Percentiles rank a stretch among this genome's conserved stretches.
Evolutionary conservation across 2,329 filamentous ascomycete species (phyloP).

Genomic region (Talaromyces sp.): DNA sequence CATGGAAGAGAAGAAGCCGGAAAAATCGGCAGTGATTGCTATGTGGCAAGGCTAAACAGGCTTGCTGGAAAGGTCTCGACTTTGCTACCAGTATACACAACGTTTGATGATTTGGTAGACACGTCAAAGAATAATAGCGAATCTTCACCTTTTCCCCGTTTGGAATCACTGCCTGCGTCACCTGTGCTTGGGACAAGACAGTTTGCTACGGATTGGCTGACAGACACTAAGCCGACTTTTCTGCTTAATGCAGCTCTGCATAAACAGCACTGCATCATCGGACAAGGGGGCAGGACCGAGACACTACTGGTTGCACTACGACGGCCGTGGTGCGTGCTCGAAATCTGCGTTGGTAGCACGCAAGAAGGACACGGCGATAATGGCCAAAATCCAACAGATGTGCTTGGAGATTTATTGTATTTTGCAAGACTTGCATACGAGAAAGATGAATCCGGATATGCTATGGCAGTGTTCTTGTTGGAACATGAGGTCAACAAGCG

Average conservation of each 20-base stretch:
- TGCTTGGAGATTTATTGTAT: background rate
- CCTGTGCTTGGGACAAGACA: background rate
- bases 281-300: background rate
- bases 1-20: background rate
- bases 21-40: background rate
- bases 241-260: constrained; percentile 9
- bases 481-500: constrained; percentile 5
- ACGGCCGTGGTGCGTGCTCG: constrained; percentile 11
- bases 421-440: constrained; percentile 7
- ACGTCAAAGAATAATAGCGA: background rate
- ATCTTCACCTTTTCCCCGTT: background rate
- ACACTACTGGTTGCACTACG: constrained; percentile 5
- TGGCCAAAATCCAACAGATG: background rate
- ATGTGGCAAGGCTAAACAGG: background rate
- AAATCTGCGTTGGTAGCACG: constrained; percentile 5
- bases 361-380: background rate
- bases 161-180: background rate
- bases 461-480: constrained; percentile 8
- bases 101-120: background rate
- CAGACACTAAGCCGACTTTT: constrained; percentile 4
- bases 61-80: background rate
- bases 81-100: constrained; percentile 4
- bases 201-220: background rate
- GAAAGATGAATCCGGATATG: constrained; percentile 2
- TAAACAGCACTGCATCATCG: constrained; percentile 10